phyloP scores from a whole-genome alignment of 1,284 basidiomycete species.

The Heliocybe sulcata region DNA sequence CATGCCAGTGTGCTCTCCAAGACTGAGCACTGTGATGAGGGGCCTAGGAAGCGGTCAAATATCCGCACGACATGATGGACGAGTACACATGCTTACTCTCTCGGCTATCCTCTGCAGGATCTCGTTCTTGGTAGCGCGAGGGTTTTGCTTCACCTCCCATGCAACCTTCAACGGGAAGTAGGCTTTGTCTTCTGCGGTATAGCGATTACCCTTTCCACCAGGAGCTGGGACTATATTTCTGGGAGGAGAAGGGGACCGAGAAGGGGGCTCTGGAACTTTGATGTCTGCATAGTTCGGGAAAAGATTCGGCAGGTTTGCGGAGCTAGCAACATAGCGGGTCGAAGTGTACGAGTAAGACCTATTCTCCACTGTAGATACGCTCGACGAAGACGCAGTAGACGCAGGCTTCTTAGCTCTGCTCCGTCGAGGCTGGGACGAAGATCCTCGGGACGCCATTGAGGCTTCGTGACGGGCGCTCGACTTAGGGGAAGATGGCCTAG shows the following conservation, averaged over 20 bases:
- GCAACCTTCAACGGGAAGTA: slow-evolving; percentile 32
- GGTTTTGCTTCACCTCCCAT: slow-evolving; percentile 1
- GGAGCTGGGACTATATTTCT: slow-evolving; percentile 31
- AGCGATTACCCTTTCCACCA: slow-evolving; percentile 28
- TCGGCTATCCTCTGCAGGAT: not conserved
- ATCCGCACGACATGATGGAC: not conserved
- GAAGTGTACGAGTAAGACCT: not conserved
- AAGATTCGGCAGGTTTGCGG: not conserved
- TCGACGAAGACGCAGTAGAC: not conserved
- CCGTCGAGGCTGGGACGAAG: not conserved
- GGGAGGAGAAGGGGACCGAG: slow-evolving; percentile 62
- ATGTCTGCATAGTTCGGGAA: not conserved
- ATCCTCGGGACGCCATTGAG: not conserved
- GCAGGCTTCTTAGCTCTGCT: not conserved
- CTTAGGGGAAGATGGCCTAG: slow-evolving; percentile 20
- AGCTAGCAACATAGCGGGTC: not conserved
- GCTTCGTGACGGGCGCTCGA: slow-evolving; percentile 20
- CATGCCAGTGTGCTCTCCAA: not conserved
- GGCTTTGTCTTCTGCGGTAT: slow-evolving; percentile 54
- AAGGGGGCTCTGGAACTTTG: slow-evolving; percentile 46
- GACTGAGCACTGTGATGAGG: slow-evolving; percentile 1
- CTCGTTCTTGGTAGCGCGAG: not conserved
- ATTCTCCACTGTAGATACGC: not conserved
- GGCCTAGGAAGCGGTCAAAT: not conserved
- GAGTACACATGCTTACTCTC: not conserved